phyloP scores from a whole-genome alignment of 1,139 yeast genomes.

The Protomyces gravidus region DNA sequence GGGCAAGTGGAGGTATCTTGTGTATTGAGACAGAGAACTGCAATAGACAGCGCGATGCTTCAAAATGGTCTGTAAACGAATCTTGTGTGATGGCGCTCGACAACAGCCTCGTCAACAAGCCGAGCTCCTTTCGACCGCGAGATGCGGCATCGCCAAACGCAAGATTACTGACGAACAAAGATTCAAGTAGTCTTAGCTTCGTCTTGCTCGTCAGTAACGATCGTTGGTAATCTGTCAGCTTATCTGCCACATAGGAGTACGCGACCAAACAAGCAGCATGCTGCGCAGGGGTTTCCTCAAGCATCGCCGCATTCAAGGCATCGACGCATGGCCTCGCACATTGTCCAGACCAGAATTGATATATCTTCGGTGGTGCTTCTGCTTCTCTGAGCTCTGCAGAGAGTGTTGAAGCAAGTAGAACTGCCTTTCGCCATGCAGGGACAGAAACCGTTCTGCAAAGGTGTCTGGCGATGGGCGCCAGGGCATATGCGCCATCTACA shows the following conservation, averaged over 20 bases:
- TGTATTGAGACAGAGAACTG: background rate
- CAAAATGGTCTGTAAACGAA: background rate
- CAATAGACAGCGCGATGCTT: background rate
- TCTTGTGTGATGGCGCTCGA: background rate
- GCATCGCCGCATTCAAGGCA: background rate
- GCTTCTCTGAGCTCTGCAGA: conserved; percentile 11
- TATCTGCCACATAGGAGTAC: conserved; percentile 1
- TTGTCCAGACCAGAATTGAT: conserved; percentile 1
- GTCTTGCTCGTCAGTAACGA: background rate
- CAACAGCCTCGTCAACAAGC: conserved; percentile 6
- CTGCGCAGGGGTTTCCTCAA: background rate
- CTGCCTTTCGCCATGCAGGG: conserved; percentile 13
- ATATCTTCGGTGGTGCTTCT: background rate
- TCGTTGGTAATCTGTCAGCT: conserved; percentile 8
- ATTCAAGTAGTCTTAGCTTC: background rate
- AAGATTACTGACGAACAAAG: background rate
- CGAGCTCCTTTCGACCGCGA: conserved; percentile 6
- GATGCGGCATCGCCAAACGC: background rate
- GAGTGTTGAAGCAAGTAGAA: conserved; percentile 5
- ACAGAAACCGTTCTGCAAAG: background rate
- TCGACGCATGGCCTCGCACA: background rate
- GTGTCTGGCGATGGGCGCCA: background rate
- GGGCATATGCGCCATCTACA: background rate
- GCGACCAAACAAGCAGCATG: conserved; percentile 6
- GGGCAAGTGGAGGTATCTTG: background rate